Conservation (phyloP, 768 basidiomycete species). For the Lactarius indigo region DNA sequence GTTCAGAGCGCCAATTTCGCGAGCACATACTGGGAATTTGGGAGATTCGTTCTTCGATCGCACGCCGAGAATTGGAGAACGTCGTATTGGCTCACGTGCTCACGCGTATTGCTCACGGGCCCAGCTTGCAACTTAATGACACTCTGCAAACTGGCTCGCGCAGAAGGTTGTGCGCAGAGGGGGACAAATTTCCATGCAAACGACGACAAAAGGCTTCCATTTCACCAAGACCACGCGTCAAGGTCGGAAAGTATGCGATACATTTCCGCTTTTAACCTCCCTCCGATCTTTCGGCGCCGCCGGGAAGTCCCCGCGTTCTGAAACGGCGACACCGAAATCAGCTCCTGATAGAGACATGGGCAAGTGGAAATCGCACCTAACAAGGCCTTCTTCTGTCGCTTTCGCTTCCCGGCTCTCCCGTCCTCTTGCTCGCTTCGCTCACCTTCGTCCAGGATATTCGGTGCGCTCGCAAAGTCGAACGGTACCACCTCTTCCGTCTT, state of each 20-base stretch:
- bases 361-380: slow-evolving; percentile 20
- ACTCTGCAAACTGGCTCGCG: background rate
- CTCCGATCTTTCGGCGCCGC: slow-evolving; percentile 34
- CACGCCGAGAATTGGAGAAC: no score
- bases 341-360: background rate
- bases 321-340: background rate
- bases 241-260: slow-evolving; percentile 33
- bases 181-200: background rate
- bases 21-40: no score
- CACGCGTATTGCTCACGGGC: background rate
- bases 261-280: slow-evolving; percentile 35
- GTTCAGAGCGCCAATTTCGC: background rate
- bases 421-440: slow-evolving; percentile 33
- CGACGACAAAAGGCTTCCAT: background rate
- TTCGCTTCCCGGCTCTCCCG: slow-evolving; percentile 30
- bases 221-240: background rate
- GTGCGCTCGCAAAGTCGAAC: slow-evolving; percentile 67
- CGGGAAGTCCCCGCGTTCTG: slow-evolving; percentile 32
- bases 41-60: no score
- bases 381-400: slow-evolving; percentile 37
- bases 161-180: background rate
- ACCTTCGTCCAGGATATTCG: slow-evolving; percentile 69
- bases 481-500: slow-evolving; percentile 34
- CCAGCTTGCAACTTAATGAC: background rate
- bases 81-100: no score